phyloP scores from a whole-genome alignment of 2,329 filamentous ascomycete species.

The Colletotrichum somersetense region DNA sequence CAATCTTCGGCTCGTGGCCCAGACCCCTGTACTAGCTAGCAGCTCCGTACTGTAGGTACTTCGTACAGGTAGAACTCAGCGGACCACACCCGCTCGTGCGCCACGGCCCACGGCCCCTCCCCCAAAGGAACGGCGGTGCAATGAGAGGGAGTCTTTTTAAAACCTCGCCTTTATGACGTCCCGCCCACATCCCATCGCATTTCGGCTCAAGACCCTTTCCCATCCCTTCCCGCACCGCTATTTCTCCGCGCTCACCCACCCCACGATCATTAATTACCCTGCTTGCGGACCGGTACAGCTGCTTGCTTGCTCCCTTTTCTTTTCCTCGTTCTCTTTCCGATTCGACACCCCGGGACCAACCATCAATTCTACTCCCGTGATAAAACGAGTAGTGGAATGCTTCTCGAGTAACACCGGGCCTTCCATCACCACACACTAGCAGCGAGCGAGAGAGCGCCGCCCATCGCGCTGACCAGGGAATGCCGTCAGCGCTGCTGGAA shows the following conservation, averaged over 20 bases:
- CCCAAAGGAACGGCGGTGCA: slow-evolving; percentile 25
- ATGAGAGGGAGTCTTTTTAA: slow-evolving; percentile 41
- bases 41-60: too few species aligned
- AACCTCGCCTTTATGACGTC: slow-evolving; percentile 42
- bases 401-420: neutral
- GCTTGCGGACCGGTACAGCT: neutral
- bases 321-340: neutral
- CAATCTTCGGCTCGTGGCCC: slow-evolving; percentile 41
- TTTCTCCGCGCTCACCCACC: slow-evolving; percentile 35
- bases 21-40: slow-evolving; percentile 31
- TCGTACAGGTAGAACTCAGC: slow-evolving; percentile 5
- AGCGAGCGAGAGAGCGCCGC: slow-evolving; percentile 21
- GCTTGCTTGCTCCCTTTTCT: slow-evolving; percentile 1
- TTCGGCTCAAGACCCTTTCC: slow-evolving; percentile 36
- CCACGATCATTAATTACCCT: slow-evolving; percentile 35
- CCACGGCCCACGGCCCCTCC: slow-evolving; percentile 16
- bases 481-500: slow-evolving; percentile 67
- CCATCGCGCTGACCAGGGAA: slow-evolving; percentile 53
- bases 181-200: slow-evolving; percentile 38
- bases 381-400: slow-evolving; percentile 13
- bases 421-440: neutral
- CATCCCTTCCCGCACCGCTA: slow-evolving; percentile 21
- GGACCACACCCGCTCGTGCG: slow-evolving; percentile 23
- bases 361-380: neutral
- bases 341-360: neutral